A percentile compares a stretch with the other conserved stretches of the same genome.
Conservation (phyloP, 176 grass and related monocot genomes). For the Triticum dicoccoides region DNA sequence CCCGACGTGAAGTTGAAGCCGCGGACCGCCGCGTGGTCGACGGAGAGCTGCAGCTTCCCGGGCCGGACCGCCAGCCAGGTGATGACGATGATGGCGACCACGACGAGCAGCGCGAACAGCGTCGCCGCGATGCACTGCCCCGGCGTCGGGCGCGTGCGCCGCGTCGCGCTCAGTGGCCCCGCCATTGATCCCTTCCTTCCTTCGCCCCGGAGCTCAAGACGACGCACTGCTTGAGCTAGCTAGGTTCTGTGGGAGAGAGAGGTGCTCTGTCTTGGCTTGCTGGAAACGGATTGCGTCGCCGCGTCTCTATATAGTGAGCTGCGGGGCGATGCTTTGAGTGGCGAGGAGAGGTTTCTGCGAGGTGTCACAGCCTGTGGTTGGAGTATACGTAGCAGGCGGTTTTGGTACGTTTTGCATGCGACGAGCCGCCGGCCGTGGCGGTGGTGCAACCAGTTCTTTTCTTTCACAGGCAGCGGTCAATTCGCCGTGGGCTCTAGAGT, state of each 20-base stretch:
- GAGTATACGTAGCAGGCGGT: conserved; percentile 18
- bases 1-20: conserved; percentile 64
- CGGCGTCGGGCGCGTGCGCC: conserved; percentile 22
- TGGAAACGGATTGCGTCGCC: background rate
- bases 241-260: background rate
- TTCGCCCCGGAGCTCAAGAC: background rate
- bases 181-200: conserved; percentile 27
- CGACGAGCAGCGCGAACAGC: conserved; percentile 27
- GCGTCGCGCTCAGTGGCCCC: background rate
- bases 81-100: conserved; percentile 41
- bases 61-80: conserved; percentile 17
- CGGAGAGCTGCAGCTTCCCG: conserved; percentile 9
- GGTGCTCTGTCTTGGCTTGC: background rate
- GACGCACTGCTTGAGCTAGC: background rate
- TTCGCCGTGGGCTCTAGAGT: background rate
- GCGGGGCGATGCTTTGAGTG: conserved; percentile 57
- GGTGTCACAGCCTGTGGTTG: conserved; percentile 37
- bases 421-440: background rate
- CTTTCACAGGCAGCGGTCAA: background rate
- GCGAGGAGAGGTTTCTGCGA: conserved; percentile 16
- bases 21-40: conserved; percentile 3
- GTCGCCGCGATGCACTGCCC: conserved; percentile 39
- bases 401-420: background rate
- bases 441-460: background rate
- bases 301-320: conserved; percentile 33